Conservation (phyloP, 2,329 filamentous ascomycete species). For the Xylaria hypoxylon region DNA sequence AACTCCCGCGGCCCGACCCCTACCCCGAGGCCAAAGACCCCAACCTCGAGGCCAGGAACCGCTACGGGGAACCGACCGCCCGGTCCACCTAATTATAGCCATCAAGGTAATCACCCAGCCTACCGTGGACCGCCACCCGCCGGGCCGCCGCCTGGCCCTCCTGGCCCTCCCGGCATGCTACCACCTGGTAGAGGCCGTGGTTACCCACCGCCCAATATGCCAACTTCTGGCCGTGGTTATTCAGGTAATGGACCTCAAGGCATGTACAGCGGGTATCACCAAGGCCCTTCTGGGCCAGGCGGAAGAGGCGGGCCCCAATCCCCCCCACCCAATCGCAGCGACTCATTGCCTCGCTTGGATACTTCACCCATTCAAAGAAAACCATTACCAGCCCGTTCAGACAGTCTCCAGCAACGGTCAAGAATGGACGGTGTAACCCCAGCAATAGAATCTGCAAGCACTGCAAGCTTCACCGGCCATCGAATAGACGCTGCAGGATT, state of each 20-base stretch:
- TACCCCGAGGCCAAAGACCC: conserved; percentile 50
- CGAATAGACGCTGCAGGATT: conserved; percentile 63
- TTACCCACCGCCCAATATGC: conserved; percentile 46
- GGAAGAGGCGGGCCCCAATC: conserved; percentile 42
- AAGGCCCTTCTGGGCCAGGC: conserved; percentile 42
- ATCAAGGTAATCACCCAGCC: conserved; percentile 44
- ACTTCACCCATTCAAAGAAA: conserved; percentile 63
- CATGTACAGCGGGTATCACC: conserved; percentile 45
- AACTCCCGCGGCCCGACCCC: conserved; percentile 51
- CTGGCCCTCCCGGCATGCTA: conserved; percentile 42
- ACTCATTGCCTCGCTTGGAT: conserved; percentile 49
- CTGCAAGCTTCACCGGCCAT: conserved; percentile 55
- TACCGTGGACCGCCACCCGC: conserved; percentile 52
- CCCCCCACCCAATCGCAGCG: conserved; percentile 41
- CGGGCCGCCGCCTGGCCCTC: conserved; percentile 37
- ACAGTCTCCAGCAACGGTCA: conserved; percentile 53
- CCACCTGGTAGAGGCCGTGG: conserved; percentile 47
- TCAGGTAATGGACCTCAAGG: conserved; percentile 46
- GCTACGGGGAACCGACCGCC: conserved; percentile 45
- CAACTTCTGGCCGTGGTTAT: conserved; percentile 46
- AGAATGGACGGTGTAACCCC: conserved; percentile 56
- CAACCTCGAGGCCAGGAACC: conserved; percentile 48
- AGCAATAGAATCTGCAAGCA: conserved; percentile 53
- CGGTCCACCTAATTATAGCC: conserved; percentile 44
- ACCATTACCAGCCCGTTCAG: conserved; percentile 59